Percentiles rank a stretch among this genome's conserved stretches.
phyloP scores from a whole-genome alignment of 2,329 filamentous ascomycete genomes.

The Aspergillus arachidicola region DNA sequence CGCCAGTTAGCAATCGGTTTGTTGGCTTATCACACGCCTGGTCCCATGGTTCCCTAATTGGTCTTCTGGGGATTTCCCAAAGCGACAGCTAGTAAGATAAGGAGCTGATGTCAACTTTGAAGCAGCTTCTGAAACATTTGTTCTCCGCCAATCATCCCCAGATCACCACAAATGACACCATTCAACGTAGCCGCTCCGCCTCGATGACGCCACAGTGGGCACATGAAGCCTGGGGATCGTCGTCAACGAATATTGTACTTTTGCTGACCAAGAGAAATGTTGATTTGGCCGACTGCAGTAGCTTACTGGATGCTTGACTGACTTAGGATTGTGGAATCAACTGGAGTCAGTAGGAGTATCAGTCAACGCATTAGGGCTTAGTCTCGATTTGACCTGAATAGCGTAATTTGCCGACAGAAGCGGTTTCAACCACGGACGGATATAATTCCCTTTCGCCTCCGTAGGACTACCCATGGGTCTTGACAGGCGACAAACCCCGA shows the following conservation, averaged over 20 bases:
- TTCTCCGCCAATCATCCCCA: neutral
- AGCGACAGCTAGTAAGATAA: neutral
- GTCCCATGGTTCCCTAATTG: neutral
- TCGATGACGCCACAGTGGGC: constrained; percentile 2
- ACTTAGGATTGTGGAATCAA: neutral
- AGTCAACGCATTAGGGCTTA: neutral
- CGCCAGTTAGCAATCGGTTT: neutral
- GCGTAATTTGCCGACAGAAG: neutral
- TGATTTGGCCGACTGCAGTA: neutral
- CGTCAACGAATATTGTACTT: neutral
- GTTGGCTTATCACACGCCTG: neutral
- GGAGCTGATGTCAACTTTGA: neutral
- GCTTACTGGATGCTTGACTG: neutral
- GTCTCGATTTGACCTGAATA: neutral
- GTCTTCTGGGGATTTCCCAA: neutral
- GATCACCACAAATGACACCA: neutral
- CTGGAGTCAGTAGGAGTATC: neutral
- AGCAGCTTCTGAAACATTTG: neutral
- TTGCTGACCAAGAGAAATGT: neutral
- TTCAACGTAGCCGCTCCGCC: neutral
- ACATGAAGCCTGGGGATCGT: neutral
- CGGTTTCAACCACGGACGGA: neutral
- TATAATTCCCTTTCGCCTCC: neutral
- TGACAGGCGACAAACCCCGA: neutral
- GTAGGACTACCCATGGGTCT: neutral